Conservation (phyloP, 768 basidiomycete genomes). For the Lactifluus hygrophoroides region DNA sequence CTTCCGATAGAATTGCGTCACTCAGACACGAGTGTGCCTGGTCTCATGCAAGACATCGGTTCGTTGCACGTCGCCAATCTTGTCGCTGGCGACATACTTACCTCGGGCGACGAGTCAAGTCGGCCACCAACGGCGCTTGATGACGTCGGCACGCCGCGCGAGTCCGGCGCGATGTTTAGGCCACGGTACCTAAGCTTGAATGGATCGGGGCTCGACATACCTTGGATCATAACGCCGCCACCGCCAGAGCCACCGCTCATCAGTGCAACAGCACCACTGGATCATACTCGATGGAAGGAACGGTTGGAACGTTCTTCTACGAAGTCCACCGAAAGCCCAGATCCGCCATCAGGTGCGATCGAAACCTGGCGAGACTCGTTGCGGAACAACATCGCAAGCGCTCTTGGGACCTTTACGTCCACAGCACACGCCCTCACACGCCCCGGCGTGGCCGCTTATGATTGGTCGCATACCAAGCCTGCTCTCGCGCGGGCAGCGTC, state of each 20-base stretch:
- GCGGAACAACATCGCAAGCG: slow-evolving; percentile 14
- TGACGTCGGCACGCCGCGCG: slow-evolving; percentile 21
- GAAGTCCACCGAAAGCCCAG: not conserved
- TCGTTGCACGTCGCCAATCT: slow-evolving; percentile 42
- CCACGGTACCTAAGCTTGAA: slow-evolving; percentile 31
- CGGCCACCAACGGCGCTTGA: slow-evolving; percentile 22
- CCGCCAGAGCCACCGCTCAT: not conserved
- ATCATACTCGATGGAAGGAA: slow-evolving; percentile 10
- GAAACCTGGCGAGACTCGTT: slow-evolving; percentile 19
- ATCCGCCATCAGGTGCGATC: not conserved
- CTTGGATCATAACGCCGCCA: slow-evolving; percentile 23
- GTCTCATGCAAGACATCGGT: slow-evolving; percentile 32
- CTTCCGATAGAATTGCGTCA: slow-evolving; percentile 21
- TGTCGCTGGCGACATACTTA: slow-evolving; percentile 36
- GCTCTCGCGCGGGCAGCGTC: not conserved
- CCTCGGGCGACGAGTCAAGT: slow-evolving; percentile 27
- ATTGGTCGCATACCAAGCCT: not conserved
- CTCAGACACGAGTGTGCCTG: slow-evolving; percentile 25
- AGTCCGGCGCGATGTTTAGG: slow-evolving; percentile 12
- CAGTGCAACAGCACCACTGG: not conserved
- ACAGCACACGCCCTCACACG: not conserved
- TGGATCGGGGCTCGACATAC: slow-evolving; percentile 27
- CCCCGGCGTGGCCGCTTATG: not conserved
- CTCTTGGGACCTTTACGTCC: slow-evolving; percentile 10
- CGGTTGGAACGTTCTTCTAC: slow-evolving; percentile 9